Conservation (phyloP, 192 early-diverging fungal species). For the Backusella australiensis region DNA sequence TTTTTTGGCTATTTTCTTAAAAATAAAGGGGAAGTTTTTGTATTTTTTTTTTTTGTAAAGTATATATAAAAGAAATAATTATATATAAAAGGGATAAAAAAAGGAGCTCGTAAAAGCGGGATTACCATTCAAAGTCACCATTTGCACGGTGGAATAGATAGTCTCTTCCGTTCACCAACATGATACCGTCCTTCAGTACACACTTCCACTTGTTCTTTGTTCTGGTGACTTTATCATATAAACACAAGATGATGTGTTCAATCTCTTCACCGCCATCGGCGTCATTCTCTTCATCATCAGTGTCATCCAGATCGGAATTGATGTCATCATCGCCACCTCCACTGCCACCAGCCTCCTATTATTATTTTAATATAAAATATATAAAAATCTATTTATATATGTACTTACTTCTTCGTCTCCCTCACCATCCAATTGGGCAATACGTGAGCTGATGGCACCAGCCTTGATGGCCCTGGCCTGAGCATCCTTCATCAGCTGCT, state of each 20-base stretch:
- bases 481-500: slow-evolving; percentile 28
- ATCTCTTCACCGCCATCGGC: slow-evolving; percentile 59
- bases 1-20: background rate
- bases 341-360: background rate
- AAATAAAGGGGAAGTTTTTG: background rate
- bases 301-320: slow-evolving; percentile 71
- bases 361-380: background rate
- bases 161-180: slow-evolving; percentile 92
- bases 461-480: slow-evolving; percentile 26
- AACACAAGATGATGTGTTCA: slow-evolving; percentile 73
- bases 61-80: too few relatives aligned
- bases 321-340: slow-evolving; percentile 56
- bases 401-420: slow-evolving; percentile 30
- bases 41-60: background rate
- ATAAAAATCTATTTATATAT: background rate
- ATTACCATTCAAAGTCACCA: slow-evolving; percentile 96
- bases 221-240: slow-evolving; percentile 82
- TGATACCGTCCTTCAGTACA: slow-evolving; percentile 93
- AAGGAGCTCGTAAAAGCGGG: too few relatives aligned
- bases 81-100: too few relatives aligned
- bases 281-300: slow-evolving; percentile 60
- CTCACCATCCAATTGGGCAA: slow-evolving; percentile 39
- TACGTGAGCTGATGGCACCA: slow-evolving; percentile 23
- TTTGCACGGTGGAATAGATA: slow-evolving; percentile 93
- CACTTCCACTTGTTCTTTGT: slow-evolving; percentile 99